Evolutionary conservation across 2,329 filamentous ascomycete genomes (phyloP), one percentile per base, ranked within the genome.

Genomic region (Calonectria honghensis): DNA sequence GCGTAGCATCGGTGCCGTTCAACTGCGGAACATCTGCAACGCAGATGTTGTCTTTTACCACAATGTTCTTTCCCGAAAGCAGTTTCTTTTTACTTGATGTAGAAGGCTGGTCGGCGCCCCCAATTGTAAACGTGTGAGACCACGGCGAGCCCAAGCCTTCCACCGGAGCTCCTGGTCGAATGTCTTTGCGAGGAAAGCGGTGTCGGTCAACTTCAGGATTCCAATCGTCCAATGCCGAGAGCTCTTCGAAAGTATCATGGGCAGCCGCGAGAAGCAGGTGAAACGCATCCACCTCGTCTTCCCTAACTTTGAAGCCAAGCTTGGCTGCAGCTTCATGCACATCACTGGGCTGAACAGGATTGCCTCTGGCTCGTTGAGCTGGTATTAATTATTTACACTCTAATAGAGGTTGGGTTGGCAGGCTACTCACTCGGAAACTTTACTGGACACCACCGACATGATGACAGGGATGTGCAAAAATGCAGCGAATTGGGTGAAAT

Each of bases 361-460:
- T 64, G 6, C 32, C 54, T 59, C 54, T 59, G 32, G 20, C 16
- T 11, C 37, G 6, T 45, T 35, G 37, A 45, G 37, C 27, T 0
- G 18, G 9, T 45, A 16, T 29, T 10, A 13, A 27, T 41, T 64
- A 45, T 45, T 24, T 31, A 10, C 4, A 4, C 16, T 27, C 6
- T 2, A 20, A 2, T 7, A 2, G 24, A 13, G 4, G 6, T 20
- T 41, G 16, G 16, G 14, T 14, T 29, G 39, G 35, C 6, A 10
- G 35, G 29, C 7, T 1, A 64, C 59, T 64, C 7, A 64, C 59
- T 64, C 59, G 39, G 59, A 64, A 24, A 64, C 59, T 45, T 64
- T 64, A 24, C 37, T 64, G 14, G 59, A 64, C 6, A 64, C 59
- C 1, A 64, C 59, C 37, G 59, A 45, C 59, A 64, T 64, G 59